Conservation (phyloP, 768 basidiomycete species). For the Pleurotus eryngii region DNA sequence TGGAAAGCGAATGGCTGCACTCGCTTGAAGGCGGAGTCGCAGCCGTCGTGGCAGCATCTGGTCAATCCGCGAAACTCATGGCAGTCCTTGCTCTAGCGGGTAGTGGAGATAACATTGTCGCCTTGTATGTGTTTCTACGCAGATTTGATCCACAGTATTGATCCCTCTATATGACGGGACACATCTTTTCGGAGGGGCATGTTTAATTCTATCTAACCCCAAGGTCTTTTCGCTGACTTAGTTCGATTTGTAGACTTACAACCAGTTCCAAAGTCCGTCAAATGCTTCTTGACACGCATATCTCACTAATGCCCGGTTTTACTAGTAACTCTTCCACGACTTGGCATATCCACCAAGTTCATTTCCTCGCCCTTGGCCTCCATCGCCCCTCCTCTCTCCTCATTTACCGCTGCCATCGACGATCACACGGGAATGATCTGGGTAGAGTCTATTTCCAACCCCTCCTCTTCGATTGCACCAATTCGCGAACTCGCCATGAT, state of each 20-base stretch:
- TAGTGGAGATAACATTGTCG: slow-evolving; percentile 64
- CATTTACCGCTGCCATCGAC: slow-evolving; percentile 53
- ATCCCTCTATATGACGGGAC: slow-evolving; percentile 27
- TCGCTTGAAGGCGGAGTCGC: slow-evolving; percentile 65
- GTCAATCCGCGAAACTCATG: slow-evolving; percentile 62
- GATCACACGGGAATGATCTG: slow-evolving; percentile 56
- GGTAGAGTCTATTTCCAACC: slow-evolving; percentile 63
- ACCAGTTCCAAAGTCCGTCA: slow-evolving; percentile 55
- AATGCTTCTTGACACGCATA: neutral
- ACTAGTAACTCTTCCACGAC: slow-evolving; percentile 26
- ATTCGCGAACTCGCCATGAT: slow-evolving; percentile 59
- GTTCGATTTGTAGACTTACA: slow-evolving; percentile 43
- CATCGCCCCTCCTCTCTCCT: slow-evolving; percentile 11
- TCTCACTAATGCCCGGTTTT: neutral
- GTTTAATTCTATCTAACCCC: slow-evolving; percentile 15
- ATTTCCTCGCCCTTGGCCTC: slow-evolving; percentile 27
- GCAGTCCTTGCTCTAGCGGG: slow-evolving; percentile 49
- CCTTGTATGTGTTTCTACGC: slow-evolving; percentile 36
- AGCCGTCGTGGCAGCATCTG: slow-evolving; percentile 55
- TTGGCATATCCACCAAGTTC: slow-evolving; percentile 52
- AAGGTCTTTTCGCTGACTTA: neutral
- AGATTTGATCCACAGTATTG: neutral
- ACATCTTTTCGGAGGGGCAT: slow-evolving; percentile 55
- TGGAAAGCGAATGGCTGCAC: slow-evolving; percentile 60
- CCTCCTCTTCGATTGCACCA: slow-evolving; percentile 51